Percentiles rank a stretch among this genome's conserved stretches.
phyloP scores from a whole-genome alignment of 768 basidiomycete species.

The Kwoniella sp. region DNA sequence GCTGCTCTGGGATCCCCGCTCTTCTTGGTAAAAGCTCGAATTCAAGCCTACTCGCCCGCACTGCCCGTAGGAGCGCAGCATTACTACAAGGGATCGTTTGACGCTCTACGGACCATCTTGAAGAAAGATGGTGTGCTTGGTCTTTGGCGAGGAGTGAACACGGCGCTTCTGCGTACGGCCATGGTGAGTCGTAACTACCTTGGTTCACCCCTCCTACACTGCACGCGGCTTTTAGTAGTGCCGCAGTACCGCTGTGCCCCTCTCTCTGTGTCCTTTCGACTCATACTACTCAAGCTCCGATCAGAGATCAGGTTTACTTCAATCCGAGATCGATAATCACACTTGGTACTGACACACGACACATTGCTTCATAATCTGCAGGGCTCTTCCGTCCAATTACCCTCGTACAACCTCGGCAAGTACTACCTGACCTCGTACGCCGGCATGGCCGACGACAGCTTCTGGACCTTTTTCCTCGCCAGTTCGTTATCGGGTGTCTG shows the following conservation, averaged over 20 bases:
- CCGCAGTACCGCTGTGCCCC: too few species aligned
- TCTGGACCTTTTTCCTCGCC: constrained; percentile 84
- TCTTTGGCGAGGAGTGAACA: constrained; percentile 85
- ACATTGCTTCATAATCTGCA: too few species aligned
- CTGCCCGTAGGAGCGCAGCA: constrained; percentile 95
- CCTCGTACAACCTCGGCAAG: constrained; percentile 93
- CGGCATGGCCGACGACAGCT: constrained; percentile 72
- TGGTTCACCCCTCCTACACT: too few species aligned
- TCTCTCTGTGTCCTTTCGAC: too few species aligned
- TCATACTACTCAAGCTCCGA: too few species aligned
- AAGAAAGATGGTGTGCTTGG: constrained; percentile 76
- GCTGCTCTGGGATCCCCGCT: constrained; percentile 53
- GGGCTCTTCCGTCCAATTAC: constrained; percentile 77
- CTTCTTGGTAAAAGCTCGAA: constrained; percentile 94
- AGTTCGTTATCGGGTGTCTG: constrained; percentile 87
- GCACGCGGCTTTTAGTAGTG: too few species aligned
- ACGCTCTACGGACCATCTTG: constrained; percentile 80
- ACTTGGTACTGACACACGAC: too few species aligned
- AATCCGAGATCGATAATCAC: too few species aligned
- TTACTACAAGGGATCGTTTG: constrained; percentile 78
- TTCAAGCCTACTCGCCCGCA: constrained; percentile 97
- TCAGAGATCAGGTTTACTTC: too few species aligned
- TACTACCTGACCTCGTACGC: constrained; percentile 69
- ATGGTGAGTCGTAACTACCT: constrained; percentile 62
- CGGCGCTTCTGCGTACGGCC: constrained; percentile 87